A percentile compares a stretch with the other conserved stretches of the same genome.
These are phyloP conservation scores for Fusarium nurragi DNA, from an alignment of 2,329 filamentous ascomycete species.

Conservation along the genomic window DNA sequence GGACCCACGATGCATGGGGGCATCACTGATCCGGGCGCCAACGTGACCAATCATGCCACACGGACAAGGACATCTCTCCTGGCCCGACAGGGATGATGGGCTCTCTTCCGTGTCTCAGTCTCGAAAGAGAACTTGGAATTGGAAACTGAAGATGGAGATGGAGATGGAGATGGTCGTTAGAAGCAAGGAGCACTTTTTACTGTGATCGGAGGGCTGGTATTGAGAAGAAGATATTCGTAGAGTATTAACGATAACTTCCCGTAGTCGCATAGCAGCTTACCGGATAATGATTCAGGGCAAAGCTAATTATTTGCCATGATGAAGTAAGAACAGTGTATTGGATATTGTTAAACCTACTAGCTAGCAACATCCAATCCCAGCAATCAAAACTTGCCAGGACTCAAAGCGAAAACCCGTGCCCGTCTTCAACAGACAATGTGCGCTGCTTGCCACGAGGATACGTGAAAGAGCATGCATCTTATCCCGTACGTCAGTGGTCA, in stretches of 20 bases:
- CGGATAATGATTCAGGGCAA: background rate
- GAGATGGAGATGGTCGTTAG: background rate
- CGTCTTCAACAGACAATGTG: conserved; percentile 1
- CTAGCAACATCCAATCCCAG: background rate
- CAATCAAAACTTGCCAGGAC: background rate
- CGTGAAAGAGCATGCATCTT: conserved; percentile 28
- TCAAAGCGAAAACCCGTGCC: background rate
- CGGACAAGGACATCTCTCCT: conserved; percentile 25
- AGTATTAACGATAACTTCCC: background rate
- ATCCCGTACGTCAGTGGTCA: conserved; percentile 29
- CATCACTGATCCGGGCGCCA: conserved; percentile 48
- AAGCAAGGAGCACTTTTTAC: conserved; percentile 5
- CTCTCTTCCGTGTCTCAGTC: conserved; percentile 32
- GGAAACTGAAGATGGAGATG: conserved; percentile 6
- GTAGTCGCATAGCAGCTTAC: background rate
- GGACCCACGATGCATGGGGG: conserved; percentile 40
- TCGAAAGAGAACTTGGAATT: conserved; percentile 17
- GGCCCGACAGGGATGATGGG: conserved; percentile 32
- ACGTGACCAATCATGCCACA: conserved; percentile 48
- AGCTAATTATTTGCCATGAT: background rate
- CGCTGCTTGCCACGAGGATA: conserved; percentile 15
- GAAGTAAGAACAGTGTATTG: background rate
- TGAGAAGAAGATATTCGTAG: background rate
- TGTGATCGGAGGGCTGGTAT: background rate
- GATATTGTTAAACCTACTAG: background rate